phyloP scores from a whole-genome alignment of 768 basidiomycete genomes.

The Pleurotus citrinopileatus region DNA sequence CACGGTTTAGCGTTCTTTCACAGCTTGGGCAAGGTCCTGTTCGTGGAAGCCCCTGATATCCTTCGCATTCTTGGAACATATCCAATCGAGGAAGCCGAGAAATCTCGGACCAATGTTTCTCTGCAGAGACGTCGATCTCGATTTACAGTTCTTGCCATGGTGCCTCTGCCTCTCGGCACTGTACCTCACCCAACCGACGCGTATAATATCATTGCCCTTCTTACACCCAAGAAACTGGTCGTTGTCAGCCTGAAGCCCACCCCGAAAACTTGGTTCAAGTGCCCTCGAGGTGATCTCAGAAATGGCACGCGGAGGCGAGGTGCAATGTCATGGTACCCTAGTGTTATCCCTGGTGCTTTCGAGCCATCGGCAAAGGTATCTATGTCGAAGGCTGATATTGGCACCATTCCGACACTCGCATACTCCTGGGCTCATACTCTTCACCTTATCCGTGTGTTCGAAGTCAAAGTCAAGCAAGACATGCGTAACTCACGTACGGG shows the following conservation, averaged over 20 bases:
- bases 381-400: conserved; percentile 11
- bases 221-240: conserved; percentile 89
- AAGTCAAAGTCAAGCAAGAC: conserved; percentile 50
- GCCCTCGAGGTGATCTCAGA: conserved; percentile 48
- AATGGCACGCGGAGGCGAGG: conserved; percentile 55
- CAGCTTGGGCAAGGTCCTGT: conserved; percentile 89
- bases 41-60: conserved; percentile 93
- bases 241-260: conserved; percentile 90
- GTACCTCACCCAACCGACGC: conserved; percentile 70
- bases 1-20: conserved; percentile 93
- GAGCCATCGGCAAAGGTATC: conserved; percentile 20
- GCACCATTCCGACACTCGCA: conserved; percentile 63
- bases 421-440: conserved; percentile 82
- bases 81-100: conserved; percentile 45
- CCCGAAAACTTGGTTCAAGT: conserved; percentile 90
- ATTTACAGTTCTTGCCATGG: conserved; percentile 74
- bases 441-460: conserved; percentile 63
- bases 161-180: conserved; percentile 79
- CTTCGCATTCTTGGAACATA: conserved; percentile 93
- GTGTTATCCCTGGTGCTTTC: conserved; percentile 30
- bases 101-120: conserved; percentile 13
- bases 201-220: conserved; percentile 78
- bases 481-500: conserved; percentile 54
- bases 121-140: conserved; percentile 48
- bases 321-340: conserved; percentile 81